Evolutionary conservation across 768 basidiomycete genomes (phyloP), one percentile per base, ranked within the genome.

Genomic region (Termitomyces sp.): DNA sequence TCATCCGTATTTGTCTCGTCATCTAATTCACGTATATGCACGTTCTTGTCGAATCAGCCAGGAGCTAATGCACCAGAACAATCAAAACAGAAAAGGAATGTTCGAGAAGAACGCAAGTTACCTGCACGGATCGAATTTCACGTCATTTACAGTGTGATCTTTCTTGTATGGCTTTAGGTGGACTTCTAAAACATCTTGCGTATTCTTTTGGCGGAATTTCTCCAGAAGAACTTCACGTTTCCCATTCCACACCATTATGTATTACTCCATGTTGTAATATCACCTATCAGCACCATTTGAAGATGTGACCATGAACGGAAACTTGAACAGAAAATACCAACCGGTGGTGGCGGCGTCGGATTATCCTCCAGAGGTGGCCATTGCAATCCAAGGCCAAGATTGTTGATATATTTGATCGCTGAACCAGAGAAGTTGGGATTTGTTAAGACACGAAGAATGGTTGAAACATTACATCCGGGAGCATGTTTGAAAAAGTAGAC

Each of bases 381-480:
- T 72, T 17, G 76, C 74, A 3, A 80, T 70, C 32, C 65, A 72
- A 1, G 66, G 70, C 9, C 71, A 66, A 9, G 63, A 66, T 57
- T 87, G 85, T 78, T 67, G 25, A 86, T 75, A 39, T 70, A 76
- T 58, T 78, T 81, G 56, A 86, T 74, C 32, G 76, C 85, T 83
- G 39, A 44, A 39, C 64, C 46, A 27, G 21, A 58, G 52, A 34
- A 27, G 19, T 47, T 19, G 45, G 8, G 11, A 39, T 5, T 27
- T 23, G 23, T 32, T 1, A 43, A 39, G 19, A 40, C 14, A 12
- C 11, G 3, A 37, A 17, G 19, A 43, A 19, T 44, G 27, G 28
- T 5, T 12, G 35, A 28, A 10, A 50, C 35, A 8, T 68, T 55
- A 74, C 80, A 72, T 40, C 79, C 80, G 2, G 79, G 69, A 5